Percentiles rank a stretch among this genome's conserved stretches.
Conservation (phyloP, 495 filamentous ascomycete genomes). For the Penicillium bialowiezense region DNA sequence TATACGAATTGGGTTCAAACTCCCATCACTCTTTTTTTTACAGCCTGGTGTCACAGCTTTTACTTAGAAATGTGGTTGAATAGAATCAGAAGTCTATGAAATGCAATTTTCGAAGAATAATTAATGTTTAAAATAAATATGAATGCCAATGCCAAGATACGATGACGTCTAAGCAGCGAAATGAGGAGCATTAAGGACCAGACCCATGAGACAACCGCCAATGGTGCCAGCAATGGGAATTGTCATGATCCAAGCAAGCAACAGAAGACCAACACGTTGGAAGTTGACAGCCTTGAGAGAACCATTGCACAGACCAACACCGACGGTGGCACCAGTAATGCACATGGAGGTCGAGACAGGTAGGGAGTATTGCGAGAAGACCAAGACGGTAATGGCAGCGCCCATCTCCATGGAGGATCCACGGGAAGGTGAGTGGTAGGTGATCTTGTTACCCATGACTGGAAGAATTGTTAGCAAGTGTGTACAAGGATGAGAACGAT, state of each 20-base stretch:
- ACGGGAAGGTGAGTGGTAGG: slow-evolving; percentile 60
- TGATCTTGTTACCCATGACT: slow-evolving; percentile 68
- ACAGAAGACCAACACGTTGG: slow-evolving; percentile 54
- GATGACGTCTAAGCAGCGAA: slow-evolving; percentile 22
- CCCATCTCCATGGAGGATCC: slow-evolving; percentile 66
- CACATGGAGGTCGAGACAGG: slow-evolving; percentile 61
- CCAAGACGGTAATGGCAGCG: slow-evolving; percentile 61
- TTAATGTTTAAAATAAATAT: slow-evolving; percentile 1
- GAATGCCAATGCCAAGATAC: neutral
- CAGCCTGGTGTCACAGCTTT: too few relatives aligned
- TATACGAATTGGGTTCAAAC: too few relatives aligned
- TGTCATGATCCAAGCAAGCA: slow-evolving; percentile 59
- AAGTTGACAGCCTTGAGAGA: slow-evolving; percentile 61
- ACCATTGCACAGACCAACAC: slow-evolving; percentile 57
- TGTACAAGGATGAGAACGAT: neutral
- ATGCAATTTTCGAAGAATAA: neutral
- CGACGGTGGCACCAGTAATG: slow-evolving; percentile 57
- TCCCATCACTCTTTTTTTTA: too few relatives aligned
- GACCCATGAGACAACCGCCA: slow-evolving; percentile 57
- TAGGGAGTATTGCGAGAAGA: slow-evolving; percentile 59
- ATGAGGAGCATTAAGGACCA: slow-evolving; percentile 60
- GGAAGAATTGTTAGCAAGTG: slow-evolving; percentile 21
- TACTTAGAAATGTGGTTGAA: too few relatives aligned
- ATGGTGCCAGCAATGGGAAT: slow-evolving; percentile 62
- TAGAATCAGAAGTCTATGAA: neutral